Conservation (phyloP, 2,329 filamentous ascomycete genomes). For the Verticillium klebahnii region DNA sequence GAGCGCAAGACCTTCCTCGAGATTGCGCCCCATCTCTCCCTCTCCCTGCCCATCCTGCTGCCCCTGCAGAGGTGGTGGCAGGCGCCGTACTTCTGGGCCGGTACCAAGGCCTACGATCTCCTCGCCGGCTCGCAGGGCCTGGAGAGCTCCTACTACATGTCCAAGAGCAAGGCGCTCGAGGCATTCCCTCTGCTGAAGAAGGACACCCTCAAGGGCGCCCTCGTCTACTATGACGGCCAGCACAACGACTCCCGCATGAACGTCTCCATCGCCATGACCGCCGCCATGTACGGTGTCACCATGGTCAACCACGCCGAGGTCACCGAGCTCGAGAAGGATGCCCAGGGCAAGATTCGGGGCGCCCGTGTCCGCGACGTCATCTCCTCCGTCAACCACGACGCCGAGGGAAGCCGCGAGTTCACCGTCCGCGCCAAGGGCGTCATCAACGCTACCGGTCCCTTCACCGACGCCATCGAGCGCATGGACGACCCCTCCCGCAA, state of each 20-base stretch:
- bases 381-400: slow-evolving; percentile 56
- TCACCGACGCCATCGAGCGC: slow-evolving; percentile 74
- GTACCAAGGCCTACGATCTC: slow-evolving; percentile 75
- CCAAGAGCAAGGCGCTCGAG: slow-evolving; percentile 70
- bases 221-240: slow-evolving; percentile 84
- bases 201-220: slow-evolving; percentile 67
- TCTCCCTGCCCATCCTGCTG: slow-evolving; percentile 79
- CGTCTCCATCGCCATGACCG: slow-evolving; percentile 75
- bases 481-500: slow-evolving; percentile 68
- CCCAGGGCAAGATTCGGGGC: slow-evolving; percentile 62
- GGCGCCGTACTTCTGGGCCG: slow-evolving; percentile 67
- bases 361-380: slow-evolving; percentile 53
- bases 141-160: slow-evolving; percentile 78
- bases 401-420: slow-evolving; percentile 52
- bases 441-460: slow-evolving; percentile 81
- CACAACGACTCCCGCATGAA: slow-evolving; percentile 90
- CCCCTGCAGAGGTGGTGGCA: slow-evolving; percentile 82
- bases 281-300: slow-evolving; percentile 73
- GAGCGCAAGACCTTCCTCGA: slow-evolving; percentile 81
- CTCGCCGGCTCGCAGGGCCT: slow-evolving; percentile 78
- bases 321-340: slow-evolving; percentile 68
- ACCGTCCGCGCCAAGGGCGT: slow-evolving; percentile 73
- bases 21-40: slow-evolving; percentile 76
- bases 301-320: slow-evolving; percentile 80
- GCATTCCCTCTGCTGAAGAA: slow-evolving; percentile 75